Base-by-base conservation (phyloP, 805 yeast genomes). In the Starmerella roubikii region DNA sequence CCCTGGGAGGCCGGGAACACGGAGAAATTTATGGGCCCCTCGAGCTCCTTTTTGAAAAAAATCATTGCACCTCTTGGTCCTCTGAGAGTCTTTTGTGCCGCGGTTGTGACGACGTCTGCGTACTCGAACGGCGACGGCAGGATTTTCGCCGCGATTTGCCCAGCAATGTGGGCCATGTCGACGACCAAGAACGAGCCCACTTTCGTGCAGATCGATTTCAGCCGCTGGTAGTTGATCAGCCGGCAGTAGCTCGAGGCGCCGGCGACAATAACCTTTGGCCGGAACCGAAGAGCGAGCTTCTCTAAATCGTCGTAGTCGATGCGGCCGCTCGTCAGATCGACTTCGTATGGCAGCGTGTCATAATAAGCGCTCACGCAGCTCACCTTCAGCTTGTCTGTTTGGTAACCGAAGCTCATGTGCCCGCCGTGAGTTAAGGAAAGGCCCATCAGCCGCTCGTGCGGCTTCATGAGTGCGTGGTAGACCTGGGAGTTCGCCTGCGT, bases 41-140 rank as follows among this genome's bases (percentile, higher is more conserved):
- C 97, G 62, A 88, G 74, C 54, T 91, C 96, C 64, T 81, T 83
- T 70, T 95, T 80, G 75, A 78, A 88, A 71, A 88, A 91, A 58
- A 91, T 91, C 94, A 91, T 85, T 36, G 98, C 96, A 62, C 97
- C 98, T 68, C 98, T 81, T 59, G 98, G 98, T 40, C 98, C 98
- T 69, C 98, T 78, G 56, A 91, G 72, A 30, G 98, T 88, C 68
- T 91, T 91, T 71, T 91, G 98, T 41, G 98, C 91, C 37, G 98
- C 93, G 52, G 97, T 91, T 49, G 98, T 91, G 54, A 91, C 97
- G 50, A 91, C 82, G 58, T 91, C 98, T 40, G 97, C 91, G 60
- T 80, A 83, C 62, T 84, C 91, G 66, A 91, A 91, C 48, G 98
- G 98, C 41, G 94, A 78, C 51, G 85, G 91, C 46, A 84, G 83